phyloP scores from a whole-genome alignment of 1,139 yeast species.

The Torulaspora pretoriensis region DNA sequence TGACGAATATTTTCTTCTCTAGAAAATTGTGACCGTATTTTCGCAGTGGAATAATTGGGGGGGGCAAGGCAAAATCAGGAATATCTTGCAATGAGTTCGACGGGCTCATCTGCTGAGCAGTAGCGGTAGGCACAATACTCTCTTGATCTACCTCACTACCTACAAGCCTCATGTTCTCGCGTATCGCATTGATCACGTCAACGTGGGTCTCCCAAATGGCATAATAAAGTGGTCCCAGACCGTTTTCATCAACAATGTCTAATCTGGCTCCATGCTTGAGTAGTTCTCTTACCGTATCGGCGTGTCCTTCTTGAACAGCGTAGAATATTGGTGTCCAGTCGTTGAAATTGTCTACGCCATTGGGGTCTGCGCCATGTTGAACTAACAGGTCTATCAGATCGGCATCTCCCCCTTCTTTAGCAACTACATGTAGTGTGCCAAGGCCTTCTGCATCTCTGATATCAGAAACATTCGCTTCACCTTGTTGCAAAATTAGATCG shows the following conservation, averaged over 20 bases:
- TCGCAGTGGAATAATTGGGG: constrained; percentile 89
- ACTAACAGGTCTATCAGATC: constrained; percentile 64
- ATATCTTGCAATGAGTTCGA: constrained; percentile 43
- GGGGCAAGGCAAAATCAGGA: constrained; percentile 89
- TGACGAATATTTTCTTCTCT: constrained; percentile 82
- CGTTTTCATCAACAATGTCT: constrained; percentile 75
- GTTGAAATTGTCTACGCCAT: constrained; percentile 76
- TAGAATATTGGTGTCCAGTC: constrained; percentile 94
- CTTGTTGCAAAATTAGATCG: constrained; percentile 48
- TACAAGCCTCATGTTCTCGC: constrained; percentile 32
- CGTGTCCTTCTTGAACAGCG: constrained; percentile 83
- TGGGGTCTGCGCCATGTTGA: constrained; percentile 71
- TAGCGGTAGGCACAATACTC: constrained; percentile 9
- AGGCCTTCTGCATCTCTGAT: constrained; percentile 84
- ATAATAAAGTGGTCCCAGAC: constrained; percentile 76
- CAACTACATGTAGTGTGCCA: constrained; percentile 81
- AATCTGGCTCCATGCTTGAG: constrained; percentile 67
- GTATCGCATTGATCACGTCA: constrained; percentile 65
- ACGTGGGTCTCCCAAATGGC: constrained; percentile 95
- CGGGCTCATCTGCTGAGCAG: constrained; percentile 14
- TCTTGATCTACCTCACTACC: constrained; percentile 11
- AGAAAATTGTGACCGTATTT: constrained; percentile 93
- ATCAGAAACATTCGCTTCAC: constrained; percentile 34
- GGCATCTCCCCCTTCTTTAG: constrained; percentile 71
- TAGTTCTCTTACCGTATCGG: constrained; percentile 62